Base-by-base conservation (phyloP, 805 yeast genomes). In the Candida insectalens region DNA sequence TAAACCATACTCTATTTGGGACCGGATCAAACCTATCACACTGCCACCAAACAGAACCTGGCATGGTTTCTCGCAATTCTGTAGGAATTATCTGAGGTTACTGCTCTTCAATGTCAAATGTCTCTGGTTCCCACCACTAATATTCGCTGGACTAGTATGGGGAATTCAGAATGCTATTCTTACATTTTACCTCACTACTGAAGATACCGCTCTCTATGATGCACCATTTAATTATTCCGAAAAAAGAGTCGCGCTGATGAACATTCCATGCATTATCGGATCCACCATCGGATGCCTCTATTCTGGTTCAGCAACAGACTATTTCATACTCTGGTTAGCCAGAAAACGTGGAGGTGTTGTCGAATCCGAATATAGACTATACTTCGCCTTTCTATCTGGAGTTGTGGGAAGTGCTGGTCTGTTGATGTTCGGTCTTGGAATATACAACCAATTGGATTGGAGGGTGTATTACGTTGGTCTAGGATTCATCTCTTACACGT, bases 131-230 rank as follows among this genome's bases (percentile, higher is more conserved):
- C 83, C 83, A 1, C 77, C 82, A 2, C 76, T 74, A 8, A 54
- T 77, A 41, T 60, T 69, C 20, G 66, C 79, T 3, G 83, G 84
- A n/a, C 40, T 74, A 6, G 73, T 77, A 40, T 81, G 88, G 85
- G 89, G 89, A 16, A 63, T 74, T 36, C 88, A 81, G 50, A 82
- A 78, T 49, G 82, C 85, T 0, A 72, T 79, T 48, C 61, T 81
- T 41, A 69, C 87, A 0, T 81, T 82, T 48, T 82, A 81, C 54
- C 53, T 82, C 39, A 80, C 88, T 2, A 71, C 83, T 3, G 78
- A 79, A 49, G 87, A 80, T 40, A 75, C 76, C 27, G 59, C 60
- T 40, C 76, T 74, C 53, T 71, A 71, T 32, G 73, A 63, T 33
- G 63, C 66, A 0, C 89, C 89, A 6, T 82, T 72, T 63, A 74